Percentiles rank a stretch among this genome's conserved stretches.
Evolutionary conservation across 192 early-diverging fungal species (phyloP).

Genomic region (Backusella tuberculispora): DNA sequence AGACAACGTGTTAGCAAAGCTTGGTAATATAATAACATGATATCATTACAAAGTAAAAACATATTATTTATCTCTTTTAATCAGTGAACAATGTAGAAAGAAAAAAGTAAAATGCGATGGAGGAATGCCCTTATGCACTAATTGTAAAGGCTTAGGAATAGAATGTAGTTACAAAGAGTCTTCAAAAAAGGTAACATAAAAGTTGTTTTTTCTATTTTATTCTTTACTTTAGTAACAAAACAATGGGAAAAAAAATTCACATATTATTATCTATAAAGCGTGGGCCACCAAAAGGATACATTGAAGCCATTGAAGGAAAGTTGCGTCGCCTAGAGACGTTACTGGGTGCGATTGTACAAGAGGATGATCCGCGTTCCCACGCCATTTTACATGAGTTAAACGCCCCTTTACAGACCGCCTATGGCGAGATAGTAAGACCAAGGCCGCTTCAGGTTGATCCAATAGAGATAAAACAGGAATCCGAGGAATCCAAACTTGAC

Average conservation of each 20-base stretch:
- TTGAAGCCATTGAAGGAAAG: slow-evolving; percentile 79
- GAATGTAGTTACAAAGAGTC: slow-evolving; percentile 67
- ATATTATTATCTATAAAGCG: slow-evolving; percentile 47
- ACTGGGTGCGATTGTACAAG: slow-evolving; percentile 59
- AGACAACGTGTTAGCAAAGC: slow-evolving; percentile 30
- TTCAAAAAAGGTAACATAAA: slow-evolving; percentile 39
- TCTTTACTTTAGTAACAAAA: background rate
- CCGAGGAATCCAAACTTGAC: background rate
- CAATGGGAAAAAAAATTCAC: background rate
- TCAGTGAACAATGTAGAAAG: slow-evolving; percentile 73
- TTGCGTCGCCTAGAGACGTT: slow-evolving; percentile 74
- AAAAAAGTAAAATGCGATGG: slow-evolving; percentile 89
- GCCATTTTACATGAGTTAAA: slow-evolving; percentile 44
- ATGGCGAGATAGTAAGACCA: slow-evolving; percentile 40
- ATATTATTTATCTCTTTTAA: background rate
- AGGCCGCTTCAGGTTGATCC: slow-evolving; percentile 22
- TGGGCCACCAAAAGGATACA: slow-evolving; percentile 87
- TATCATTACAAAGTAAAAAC: background rate
- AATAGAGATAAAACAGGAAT: slow-evolving; percentile 10
- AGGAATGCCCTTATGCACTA: slow-evolving; percentile 64
- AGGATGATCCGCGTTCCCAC: slow-evolving; percentile 50
- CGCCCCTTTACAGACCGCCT: slow-evolving; percentile 40
- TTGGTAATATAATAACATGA: slow-evolving; percentile 5
- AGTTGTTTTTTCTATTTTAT: background rate
- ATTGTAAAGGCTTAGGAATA: slow-evolving; percentile 65